phyloP scores from a whole-genome alignment of 768 basidiomycete species.

The Amanita inopinata region DNA sequence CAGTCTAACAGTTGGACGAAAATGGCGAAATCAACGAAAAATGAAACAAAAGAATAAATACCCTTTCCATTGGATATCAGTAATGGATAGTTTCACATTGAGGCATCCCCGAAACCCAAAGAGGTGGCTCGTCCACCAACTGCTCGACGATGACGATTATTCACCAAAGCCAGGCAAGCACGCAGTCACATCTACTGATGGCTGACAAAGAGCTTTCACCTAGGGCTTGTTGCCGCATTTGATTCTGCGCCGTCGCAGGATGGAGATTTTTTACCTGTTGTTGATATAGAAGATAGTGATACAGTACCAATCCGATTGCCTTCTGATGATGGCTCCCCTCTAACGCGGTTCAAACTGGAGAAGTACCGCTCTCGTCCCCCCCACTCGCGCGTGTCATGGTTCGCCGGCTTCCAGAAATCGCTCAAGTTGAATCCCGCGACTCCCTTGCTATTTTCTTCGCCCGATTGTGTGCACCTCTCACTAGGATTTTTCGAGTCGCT shows the following conservation, averaged over 20 bases:
- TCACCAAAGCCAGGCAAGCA: too few relatives aligned
- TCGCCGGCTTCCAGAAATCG: background rate
- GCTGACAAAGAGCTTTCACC: background rate
- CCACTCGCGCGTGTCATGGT: background rate
- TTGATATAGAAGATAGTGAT: background rate
- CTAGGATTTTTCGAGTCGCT: background rate
- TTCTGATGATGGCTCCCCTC: background rate
- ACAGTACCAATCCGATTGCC: background rate
- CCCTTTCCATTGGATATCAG: conserved; percentile 5
- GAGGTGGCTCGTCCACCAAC: too few relatives aligned
- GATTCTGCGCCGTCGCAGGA: background rate
- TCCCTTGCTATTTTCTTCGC: too few relatives aligned
- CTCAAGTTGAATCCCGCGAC: too few relatives aligned
- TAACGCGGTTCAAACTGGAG: background rate
- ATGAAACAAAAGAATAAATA: conserved; percentile 8
- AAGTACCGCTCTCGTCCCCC: too few relatives aligned
- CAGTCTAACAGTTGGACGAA: conserved; percentile 2
- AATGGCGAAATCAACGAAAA: background rate
- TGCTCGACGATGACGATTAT: too few relatives aligned
- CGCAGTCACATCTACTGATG: background rate
- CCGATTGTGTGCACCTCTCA: background rate
- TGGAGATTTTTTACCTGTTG: background rate
- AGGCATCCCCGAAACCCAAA: conserved; percentile 8
- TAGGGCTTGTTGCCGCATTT: background rate
- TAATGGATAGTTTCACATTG: conserved; percentile 6